Base-by-base conservation (phyloP, 352 stramenopile species). In the Blastocystis sp. region DNA sequence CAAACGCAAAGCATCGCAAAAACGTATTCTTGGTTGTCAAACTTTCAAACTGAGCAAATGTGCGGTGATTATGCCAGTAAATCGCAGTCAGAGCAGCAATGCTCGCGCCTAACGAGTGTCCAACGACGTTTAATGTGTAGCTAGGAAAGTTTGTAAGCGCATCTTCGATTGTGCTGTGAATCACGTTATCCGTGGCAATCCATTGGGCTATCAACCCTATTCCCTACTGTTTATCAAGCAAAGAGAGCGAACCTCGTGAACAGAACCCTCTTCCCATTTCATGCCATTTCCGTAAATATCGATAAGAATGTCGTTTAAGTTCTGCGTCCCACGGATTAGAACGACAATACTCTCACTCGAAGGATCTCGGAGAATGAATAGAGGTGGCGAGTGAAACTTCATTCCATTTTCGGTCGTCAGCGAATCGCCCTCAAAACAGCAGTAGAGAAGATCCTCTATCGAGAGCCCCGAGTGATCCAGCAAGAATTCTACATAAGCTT, bases 231-330 rank as follows among this genome's bases (percentile, higher is more conserved):
- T 81, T 2, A 76, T 37, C n/a, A 37, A 69, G 0, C 0, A 16
- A n/a, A 0, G 13, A 55, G 16, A 13, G 37, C 18, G 37, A 24
- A 81, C 70, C 39, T 88, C 59, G 34, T 88, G 76, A 16, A 43
- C 76, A 20, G n/a, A 43, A 18, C 76, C 76, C 53, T 88, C 76
- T 88, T 68, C 64, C 76, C 76, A 88, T 37, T 24, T 78, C 30
- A 76, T 54, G 20, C 20, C 37, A 2, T 69, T 78, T 7, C 76
- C 47, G 20, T 73, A 55, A 11, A 88, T 37, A 43, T 88, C 76
- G 6, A 59, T 47, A n/a, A 88, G 8, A 5, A 88, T 18, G 43
- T 88, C 76, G 39, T 78, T 55, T 11, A 78, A 1, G 7, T 54
- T 62, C 16, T 59, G 41, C 11, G 76, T 88, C 13, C 76, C 76